A percentile compares a stretch with the other conserved stretches of the same genome.
These are phyloP conservation scores for Alternaria gaisen DNA, from an alignment of 2,329 filamentous ascomycete genomes.

Conservation along the genomic window DNA sequence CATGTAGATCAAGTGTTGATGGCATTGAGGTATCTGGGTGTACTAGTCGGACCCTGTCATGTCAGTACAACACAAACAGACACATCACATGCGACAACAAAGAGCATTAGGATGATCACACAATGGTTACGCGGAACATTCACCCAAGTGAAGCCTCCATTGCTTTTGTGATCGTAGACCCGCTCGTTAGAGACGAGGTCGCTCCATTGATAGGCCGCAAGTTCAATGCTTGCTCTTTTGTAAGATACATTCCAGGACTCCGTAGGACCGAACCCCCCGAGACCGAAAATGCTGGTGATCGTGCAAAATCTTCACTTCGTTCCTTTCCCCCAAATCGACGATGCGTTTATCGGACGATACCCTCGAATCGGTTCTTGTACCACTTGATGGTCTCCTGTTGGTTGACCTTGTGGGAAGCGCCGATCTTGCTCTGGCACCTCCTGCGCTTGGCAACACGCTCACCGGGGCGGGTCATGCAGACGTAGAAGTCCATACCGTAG, in stretches of 20 bases:
- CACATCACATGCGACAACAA: conserved; percentile 33
- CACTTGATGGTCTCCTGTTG: conserved; percentile 96
- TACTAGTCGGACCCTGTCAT: conserved; percentile 3
- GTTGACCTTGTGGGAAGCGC: conserved; percentile 90
- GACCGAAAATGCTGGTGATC: conserved; percentile 50
- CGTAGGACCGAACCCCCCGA: conserved; percentile 49
- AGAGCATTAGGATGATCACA: conserved; percentile 50
- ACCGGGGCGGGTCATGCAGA: conserved; percentile 99
- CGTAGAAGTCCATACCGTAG: conserved; percentile 97
- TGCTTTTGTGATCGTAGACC: conserved; percentile 57
- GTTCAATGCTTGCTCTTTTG: conserved; percentile 52
- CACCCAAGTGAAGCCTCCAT: conserved; percentile 68
- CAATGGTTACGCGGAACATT: conserved; percentile 67
- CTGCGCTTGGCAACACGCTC: conserved; percentile 97
- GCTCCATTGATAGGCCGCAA: conserved; percentile 59
- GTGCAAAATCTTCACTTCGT: conserved; percentile 46
- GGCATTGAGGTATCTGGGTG: conserved; percentile 4
- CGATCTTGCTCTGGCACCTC: conserved; percentile 86
- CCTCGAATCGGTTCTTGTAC: conserved; percentile 97
- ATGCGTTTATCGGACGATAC: conserved; percentile 91
- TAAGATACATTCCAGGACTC: conserved; percentile 54
- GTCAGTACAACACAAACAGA: conserved; percentile 18
- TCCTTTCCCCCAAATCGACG: conserved; percentile 30
- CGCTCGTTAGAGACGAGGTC: conserved; percentile 48
- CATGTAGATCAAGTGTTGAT: conserved; percentile 8